These are phyloP conservation scores for Vickermania spadyakhi DNA, from an alignment of 208 protist species.

Conservation along the genomic window DNA sequence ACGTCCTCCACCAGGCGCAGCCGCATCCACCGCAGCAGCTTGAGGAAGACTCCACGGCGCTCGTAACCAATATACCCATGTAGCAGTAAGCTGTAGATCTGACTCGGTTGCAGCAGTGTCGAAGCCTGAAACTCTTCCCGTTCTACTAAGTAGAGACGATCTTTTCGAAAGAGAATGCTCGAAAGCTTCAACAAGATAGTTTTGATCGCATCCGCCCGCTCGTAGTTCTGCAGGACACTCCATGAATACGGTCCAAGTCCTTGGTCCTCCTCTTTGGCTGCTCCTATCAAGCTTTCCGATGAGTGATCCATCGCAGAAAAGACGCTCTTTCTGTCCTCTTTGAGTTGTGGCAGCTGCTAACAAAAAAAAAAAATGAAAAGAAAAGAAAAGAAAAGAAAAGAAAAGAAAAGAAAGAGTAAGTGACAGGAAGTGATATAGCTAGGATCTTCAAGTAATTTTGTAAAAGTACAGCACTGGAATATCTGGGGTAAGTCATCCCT, in stretches of 20 bases:
- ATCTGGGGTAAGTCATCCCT: too few species aligned
- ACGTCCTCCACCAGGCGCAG: conserved; percentile 56
- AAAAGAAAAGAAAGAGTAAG: conserved; percentile 5
- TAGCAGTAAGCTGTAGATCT: conserved; percentile 32
- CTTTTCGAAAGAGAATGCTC: conserved; percentile 32
- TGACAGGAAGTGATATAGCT: conserved; percentile 5
- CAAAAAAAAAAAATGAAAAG: conserved; percentile 1
- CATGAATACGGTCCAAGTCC: conserved; percentile 21
- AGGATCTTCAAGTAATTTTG: too few species aligned
- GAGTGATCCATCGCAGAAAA: too few species aligned
- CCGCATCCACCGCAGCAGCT: conserved; percentile 56
- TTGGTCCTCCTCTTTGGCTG: conserved; percentile 9
- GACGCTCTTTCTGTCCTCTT: background rate
- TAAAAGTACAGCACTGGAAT: too few species aligned
- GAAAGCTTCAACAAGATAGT: conserved; percentile 33
- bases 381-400: conserved; percentile 1
- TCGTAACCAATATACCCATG: conserved; percentile 50
- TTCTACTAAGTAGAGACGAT: conserved; percentile 32
- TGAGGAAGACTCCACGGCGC: conserved; percentile 51
- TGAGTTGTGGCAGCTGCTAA: background rate
- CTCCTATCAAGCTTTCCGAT: too few species aligned
- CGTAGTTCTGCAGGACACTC: conserved; percentile 59
- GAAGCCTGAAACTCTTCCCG: conserved; percentile 21
- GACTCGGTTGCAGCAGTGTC: conserved; percentile 3
- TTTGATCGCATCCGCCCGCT: conserved; percentile 43